phyloP scores from a whole-genome alignment of 805 yeast species.

The Wickerhamiella vanderwaltii region DNA sequence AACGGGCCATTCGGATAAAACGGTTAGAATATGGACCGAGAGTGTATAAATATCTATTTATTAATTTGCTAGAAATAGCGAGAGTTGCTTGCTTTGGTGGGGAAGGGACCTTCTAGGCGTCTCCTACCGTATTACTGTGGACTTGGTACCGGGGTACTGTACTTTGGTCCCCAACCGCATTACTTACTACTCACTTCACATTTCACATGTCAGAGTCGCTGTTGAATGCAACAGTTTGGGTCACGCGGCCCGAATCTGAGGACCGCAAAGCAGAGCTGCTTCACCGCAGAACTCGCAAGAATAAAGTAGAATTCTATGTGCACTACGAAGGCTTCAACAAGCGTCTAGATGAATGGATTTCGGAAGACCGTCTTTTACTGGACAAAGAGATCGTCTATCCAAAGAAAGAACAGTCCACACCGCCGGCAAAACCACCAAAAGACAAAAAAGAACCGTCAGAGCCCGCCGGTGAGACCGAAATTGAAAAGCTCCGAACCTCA shows the following conservation, averaged over 20 bases:
- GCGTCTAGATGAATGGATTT: slow-evolving; percentile 93
- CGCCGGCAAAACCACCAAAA: slow-evolving; percentile 34
- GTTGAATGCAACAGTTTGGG: slow-evolving; percentile 10
- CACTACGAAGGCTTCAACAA: slow-evolving; percentile 93
- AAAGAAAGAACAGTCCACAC: slow-evolving; percentile 33
- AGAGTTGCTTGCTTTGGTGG: too few species aligned
- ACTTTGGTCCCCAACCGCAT: too few species aligned
- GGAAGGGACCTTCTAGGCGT: too few species aligned
- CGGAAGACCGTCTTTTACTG: slow-evolving; percentile 56
- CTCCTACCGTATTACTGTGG: too few species aligned
- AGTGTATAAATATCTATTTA: slow-evolving; percentile 12
- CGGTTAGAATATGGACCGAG: slow-evolving; percentile 47
- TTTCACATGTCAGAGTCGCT: slow-evolving; percentile 8
- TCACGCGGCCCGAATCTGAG: slow-evolving; percentile 42
- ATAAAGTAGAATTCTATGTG: slow-evolving; percentile 72
- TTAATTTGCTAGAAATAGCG: too few species aligned
- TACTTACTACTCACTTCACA: too few species aligned
- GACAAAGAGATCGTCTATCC: slow-evolving; percentile 63
- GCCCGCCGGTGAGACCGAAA: slow-evolving; percentile 57
- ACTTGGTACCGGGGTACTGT: too few species aligned
- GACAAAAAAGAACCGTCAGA: slow-evolving; percentile 25
- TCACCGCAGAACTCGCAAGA: slow-evolving; percentile 61
- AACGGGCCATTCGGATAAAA: slow-evolving; percentile 84
- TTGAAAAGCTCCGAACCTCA: slow-evolving; percentile 80
- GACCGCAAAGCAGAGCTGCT: slow-evolving; percentile 74